A percentile compares a stretch with the other conserved stretches of the same genome.
phyloP scores from a whole-genome alignment of 1,139 yeast genomes.

The Zygosaccharomyces pseudobailii region DNA sequence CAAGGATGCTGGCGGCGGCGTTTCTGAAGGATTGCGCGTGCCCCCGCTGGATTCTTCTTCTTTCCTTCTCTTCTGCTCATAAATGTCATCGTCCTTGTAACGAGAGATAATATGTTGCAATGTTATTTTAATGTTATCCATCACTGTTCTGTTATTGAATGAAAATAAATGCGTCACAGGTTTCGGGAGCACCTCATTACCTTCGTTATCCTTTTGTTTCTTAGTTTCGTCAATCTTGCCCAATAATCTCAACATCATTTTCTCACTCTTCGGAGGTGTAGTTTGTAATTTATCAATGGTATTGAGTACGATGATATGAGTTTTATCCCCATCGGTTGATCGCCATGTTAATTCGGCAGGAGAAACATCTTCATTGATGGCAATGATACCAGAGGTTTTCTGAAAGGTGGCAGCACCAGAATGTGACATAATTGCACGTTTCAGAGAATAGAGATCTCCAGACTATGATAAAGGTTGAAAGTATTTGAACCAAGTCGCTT shows the following conservation, averaged over 20 bases:
- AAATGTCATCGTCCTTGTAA: constrained; percentile 48
- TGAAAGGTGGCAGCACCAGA: constrained; percentile 67
- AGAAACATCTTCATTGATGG: constrained; percentile 58
- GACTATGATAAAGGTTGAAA: background rate
- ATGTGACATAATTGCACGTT: constrained; percentile 29
- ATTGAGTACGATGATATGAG: constrained; percentile 44
- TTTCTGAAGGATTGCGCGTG: constrained; percentile 33
- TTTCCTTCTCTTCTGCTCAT: constrained; percentile 30
- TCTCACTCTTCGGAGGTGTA: constrained; percentile 64
- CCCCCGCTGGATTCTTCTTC: constrained; percentile 22
- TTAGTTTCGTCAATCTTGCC: constrained; percentile 37
- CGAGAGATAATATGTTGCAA: constrained; percentile 70
- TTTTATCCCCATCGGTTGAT: constrained; percentile 57
- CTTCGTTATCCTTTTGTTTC: constrained; percentile 27
- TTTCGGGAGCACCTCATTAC: constrained; percentile 39
- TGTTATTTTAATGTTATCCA: constrained; percentile 68
- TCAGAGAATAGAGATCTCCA: background rate
- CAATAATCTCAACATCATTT: constrained; percentile 61
- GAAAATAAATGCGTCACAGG: constrained; percentile 49
- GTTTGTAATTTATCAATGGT: constrained; percentile 63
- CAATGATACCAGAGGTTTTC: constrained; percentile 63
- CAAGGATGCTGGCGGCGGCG: constrained; percentile 24
- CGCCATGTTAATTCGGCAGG: constrained; percentile 68
- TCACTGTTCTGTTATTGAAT: constrained; percentile 66
- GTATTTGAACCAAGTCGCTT: too few species aligned